Evolutionary conservation across 2,329 filamentous ascomycete species (phyloP).

Genomic region (Clarireedia paspali): DNA sequence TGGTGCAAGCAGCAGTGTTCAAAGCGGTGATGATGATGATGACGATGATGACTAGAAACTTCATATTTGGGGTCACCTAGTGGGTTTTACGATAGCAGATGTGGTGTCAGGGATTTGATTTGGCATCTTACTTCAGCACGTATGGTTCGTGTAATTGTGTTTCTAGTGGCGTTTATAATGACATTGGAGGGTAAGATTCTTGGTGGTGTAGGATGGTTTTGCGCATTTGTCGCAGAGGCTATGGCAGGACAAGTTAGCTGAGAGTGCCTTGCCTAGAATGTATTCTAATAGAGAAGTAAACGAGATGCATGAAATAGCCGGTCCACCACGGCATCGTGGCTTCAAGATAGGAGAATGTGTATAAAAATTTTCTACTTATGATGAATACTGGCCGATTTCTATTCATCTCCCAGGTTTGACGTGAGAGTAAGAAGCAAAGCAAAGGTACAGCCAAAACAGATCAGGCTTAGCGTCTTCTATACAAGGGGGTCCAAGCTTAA

Average conservation of each 20-base stretch:
- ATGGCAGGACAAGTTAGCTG: conserved; percentile 3
- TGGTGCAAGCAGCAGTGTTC: conserved; percentile 33
- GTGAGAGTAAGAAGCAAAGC: too few species aligned
- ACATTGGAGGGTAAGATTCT: conserved; percentile 4
- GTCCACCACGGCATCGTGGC: not conserved
- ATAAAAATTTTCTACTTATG: not conserved
- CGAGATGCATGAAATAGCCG: conserved; percentile 8
- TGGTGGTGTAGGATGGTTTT: not conserved
- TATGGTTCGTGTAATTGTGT: conserved; percentile 3
- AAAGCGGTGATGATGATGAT: conserved; percentile 44
- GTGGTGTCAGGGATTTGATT: conserved; percentile 9
- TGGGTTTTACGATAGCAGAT: conserved; percentile 7
- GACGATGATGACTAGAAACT: conserved; percentile 16
- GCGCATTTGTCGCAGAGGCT: conserved; percentile 3
- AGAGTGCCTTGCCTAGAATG: conserved; percentile 23
- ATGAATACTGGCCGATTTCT: not conserved
- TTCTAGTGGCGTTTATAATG: conserved; percentile 12
- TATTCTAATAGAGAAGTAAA: conserved; percentile 28
- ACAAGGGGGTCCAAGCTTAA: not conserved
- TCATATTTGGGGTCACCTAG: conserved; percentile 10
- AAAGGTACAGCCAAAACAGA: not conserved
- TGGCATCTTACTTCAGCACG: conserved; percentile 9
- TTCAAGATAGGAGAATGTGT: not conserved
- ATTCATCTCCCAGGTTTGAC: too few species aligned
- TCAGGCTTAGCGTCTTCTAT: not conserved